Percentiles rank a stretch among this genome's conserved stretches.
Evolutionary conservation across 169 alveolate genomes (phyloP).

Genomic region (Amoebophrya sp.): DNA sequence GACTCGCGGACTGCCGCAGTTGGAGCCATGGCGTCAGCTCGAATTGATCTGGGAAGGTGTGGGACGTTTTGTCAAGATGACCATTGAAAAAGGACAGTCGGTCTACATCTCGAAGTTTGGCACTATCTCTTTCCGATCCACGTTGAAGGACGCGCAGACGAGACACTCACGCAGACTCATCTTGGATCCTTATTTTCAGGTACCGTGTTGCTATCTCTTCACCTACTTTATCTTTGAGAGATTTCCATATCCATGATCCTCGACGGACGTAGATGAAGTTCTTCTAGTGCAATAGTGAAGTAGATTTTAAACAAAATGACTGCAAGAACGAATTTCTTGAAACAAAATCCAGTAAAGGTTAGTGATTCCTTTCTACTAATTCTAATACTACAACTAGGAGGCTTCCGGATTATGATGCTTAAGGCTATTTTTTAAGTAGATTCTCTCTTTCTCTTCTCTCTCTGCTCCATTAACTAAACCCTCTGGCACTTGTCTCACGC

Average conservation of each 20-base stretch:
- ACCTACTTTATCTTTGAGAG: not conserved
- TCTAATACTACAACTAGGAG: too few species aligned
- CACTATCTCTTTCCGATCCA: not conserved
- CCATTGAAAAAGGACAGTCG: not conserved
- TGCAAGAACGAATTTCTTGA: not conserved
- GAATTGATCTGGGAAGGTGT: slow-evolving; percentile 17
- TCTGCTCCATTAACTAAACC: too few species aligned
- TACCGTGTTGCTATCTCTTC: not conserved
- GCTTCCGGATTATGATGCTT: too few species aligned
- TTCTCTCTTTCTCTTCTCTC: too few species aligned
- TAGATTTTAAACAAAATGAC: not conserved
- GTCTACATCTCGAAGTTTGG: slow-evolving; percentile 23
- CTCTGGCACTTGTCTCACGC: too few species aligned
- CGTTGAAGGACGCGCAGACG: not conserved
- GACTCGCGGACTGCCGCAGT: not conserved
- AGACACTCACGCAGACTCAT: not conserved
- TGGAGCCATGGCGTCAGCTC: not conserved
- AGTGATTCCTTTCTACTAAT: too few species aligned
- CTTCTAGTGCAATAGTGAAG: not conserved
- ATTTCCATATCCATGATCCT: not conserved
- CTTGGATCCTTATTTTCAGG: not conserved
- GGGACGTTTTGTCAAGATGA: not conserved
- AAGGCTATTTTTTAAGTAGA: too few species aligned
- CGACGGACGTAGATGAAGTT: too few species aligned
- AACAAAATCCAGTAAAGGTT: too few species aligned